Conservation (phyloP, 257 asterid genomes). For the Gynochthodes officinalis region DNA sequence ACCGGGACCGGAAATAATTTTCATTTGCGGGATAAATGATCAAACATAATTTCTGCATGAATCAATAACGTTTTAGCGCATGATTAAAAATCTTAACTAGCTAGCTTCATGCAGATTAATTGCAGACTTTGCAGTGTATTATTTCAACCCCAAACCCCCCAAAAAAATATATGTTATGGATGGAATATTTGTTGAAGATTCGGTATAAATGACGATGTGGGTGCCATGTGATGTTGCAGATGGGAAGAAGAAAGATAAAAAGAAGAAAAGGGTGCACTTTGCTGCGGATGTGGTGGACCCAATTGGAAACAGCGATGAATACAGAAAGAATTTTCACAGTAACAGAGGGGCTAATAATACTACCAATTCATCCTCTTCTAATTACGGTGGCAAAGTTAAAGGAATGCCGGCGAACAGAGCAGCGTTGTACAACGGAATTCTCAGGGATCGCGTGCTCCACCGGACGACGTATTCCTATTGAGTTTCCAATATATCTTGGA, state of each 20-base stretch:
- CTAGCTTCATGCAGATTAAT: background rate
- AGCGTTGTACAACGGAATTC: conserved; percentile 72
- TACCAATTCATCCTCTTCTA: conserved; percentile 3
- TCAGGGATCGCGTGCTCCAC: conserved; percentile 53
- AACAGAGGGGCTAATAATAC: conserved; percentile 9
- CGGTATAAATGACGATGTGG: conserved; percentile 12
- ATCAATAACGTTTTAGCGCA: background rate
- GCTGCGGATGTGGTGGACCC: conserved; percentile 93
- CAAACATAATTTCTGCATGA: background rate
- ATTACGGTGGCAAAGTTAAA: conserved; percentile 25
- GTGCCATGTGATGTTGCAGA: conserved; percentile 25
- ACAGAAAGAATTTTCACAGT: conserved; percentile 41
- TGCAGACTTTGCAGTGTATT: background rate
- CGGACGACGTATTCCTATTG: conserved; percentile 49
- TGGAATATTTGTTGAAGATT: conserved; percentile 7
- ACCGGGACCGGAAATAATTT: background rate
- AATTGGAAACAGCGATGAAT: conserved; percentile 63
- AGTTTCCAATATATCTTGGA: background rate
- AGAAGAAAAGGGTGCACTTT: conserved; percentile 74
- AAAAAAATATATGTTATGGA: background rate
- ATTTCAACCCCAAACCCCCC: too few relatives aligned
- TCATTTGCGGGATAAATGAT: background rate
- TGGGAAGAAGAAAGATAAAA: conserved; percentile 43
- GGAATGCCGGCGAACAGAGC: conserved; percentile 67
- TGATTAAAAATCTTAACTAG: too few relatives aligned